Evolutionary conservation across 1,284 basidiomycete species (phyloP).

Genomic region (Trichosporon sp.): DNA sequence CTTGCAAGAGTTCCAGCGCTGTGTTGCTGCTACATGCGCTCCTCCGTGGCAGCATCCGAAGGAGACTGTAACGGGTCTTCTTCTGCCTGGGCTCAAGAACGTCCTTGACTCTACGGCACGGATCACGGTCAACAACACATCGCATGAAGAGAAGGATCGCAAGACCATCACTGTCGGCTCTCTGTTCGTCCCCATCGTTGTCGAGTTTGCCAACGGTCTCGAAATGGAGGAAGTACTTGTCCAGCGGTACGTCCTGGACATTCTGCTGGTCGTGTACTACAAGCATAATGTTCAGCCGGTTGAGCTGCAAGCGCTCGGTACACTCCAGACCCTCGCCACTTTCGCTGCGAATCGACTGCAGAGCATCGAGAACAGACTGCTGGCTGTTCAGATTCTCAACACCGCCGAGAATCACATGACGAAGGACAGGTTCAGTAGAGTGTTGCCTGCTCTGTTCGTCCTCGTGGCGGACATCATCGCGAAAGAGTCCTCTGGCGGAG

Average conservation of each 20-base stretch:
- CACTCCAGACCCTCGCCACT: constrained; percentile 30
- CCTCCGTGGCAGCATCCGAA: constrained; percentile 25
- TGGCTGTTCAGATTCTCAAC: constrained; percentile 35
- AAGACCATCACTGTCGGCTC: constrained; percentile 34
- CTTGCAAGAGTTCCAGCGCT: constrained; percentile 40
- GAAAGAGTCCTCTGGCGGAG: constrained; percentile 14
- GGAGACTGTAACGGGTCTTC: constrained; percentile 24
- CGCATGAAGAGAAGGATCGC: constrained; percentile 14
- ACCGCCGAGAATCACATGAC: constrained; percentile 28
- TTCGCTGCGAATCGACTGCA: constrained; percentile 20
- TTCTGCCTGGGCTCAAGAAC: constrained; percentile 34
- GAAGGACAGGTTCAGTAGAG: constrained; percentile 27
- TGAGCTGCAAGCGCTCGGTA: constrained; percentile 30
- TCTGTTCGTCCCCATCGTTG: constrained; percentile 34
- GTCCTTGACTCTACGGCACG: constrained; percentile 32
- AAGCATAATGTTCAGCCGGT: constrained; percentile 38
- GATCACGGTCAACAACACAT: constrained; percentile 19
- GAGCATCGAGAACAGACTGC: constrained; percentile 32
- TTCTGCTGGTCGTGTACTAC: constrained; percentile 37
- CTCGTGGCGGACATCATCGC: constrained; percentile 25
- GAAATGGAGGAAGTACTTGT: constrained; percentile 23
- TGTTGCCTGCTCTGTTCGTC: constrained; percentile 29
- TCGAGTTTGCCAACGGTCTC: constrained; percentile 33
- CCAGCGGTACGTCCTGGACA: constrained; percentile 37
- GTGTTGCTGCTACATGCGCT: constrained; percentile 33